Conservation (phyloP, 2,329 filamentous ascomycete genomes). For the Pestalotiopsis sp. region DNA sequence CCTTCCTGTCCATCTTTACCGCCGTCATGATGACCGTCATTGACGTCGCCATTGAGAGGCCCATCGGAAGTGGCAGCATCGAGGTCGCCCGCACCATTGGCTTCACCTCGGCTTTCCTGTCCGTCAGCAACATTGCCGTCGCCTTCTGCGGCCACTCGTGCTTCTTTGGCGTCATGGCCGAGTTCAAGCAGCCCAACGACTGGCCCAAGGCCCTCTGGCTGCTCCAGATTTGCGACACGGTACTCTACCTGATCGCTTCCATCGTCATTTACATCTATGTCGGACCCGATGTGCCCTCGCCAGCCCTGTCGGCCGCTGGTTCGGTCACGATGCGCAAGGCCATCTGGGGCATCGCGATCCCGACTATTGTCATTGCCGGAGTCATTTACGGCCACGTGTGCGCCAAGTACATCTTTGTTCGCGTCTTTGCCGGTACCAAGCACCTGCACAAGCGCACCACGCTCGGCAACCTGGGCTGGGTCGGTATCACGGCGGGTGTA, state of each 20-base stretch:
- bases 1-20: conserved; percentile 63
- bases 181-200: conserved; percentile 62
- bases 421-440: conserved; percentile 62
- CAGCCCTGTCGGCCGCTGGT: conserved; percentile 66
- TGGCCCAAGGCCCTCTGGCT: conserved; percentile 52
- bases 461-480: conserved; percentile 59
- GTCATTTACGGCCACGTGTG: conserved; percentile 72
- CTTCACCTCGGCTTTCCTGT: conserved; percentile 57
- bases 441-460: conserved; percentile 54
- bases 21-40: conserved; percentile 68
- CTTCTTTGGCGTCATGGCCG: conserved; percentile 68
- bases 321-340: conserved; percentile 58
- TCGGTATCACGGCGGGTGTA: conserved; percentile 53
- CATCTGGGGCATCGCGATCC: conserved; percentile 69
- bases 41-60: conserved; percentile 53
- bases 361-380: conserved; percentile 72
- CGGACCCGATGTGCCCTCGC: conserved; percentile 62
- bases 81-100: conserved; percentile 39
- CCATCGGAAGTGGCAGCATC: conserved; percentile 37
- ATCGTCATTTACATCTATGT: conserved; percentile 70
- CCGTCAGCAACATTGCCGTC: conserved; percentile 67
- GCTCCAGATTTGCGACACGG: conserved; percentile 60
- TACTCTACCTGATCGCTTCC: conserved; percentile 66
- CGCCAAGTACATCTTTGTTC: conserved; percentile 66
- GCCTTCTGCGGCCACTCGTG: conserved; percentile 70